phyloP scores from a whole-genome alignment of 176 grass and related monocot genomes.

The Bromus sterilis region DNA sequence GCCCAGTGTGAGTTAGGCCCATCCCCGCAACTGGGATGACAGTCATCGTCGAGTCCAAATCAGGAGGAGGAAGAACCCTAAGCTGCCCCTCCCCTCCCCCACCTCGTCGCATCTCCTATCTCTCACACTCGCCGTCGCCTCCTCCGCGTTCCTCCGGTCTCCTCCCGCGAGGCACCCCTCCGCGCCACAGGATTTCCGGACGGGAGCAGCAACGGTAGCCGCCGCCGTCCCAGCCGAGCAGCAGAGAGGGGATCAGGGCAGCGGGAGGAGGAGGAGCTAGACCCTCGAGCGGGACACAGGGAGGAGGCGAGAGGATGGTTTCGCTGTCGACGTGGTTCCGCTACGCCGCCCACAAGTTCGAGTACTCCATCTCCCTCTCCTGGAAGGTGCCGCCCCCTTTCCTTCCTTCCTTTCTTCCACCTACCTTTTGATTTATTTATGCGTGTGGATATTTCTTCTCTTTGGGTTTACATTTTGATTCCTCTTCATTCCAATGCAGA shows the following conservation, averaged over 20 bases:
- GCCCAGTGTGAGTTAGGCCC: neutral
- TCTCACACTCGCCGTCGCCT: neutral
- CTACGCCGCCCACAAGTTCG: conserved; percentile 81
- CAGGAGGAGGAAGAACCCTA: neutral
- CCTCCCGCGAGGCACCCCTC: neutral
- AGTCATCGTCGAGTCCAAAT: conserved; percentile 3
- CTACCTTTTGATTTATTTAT: neutral
- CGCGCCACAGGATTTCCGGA: neutral
- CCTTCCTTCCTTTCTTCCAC: neutral
- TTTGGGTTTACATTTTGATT: neutral
- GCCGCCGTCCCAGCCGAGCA: neutral
- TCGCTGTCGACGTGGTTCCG: conserved; percentile 83
- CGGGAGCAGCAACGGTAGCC: neutral
- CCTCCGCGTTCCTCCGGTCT: neutral
- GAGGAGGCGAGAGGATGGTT: conserved; percentile 30
- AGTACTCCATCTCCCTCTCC: conserved; percentile 71
- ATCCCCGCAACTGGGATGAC: neutral
- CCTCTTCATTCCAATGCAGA: conserved; percentile 38
- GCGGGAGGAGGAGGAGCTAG: neutral
- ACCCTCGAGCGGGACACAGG: neutral
- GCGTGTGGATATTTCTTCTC: neutral
- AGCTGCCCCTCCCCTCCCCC: neutral
- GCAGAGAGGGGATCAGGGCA: neutral
- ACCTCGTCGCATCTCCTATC: neutral
- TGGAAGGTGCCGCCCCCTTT: conserved; percentile 44